Evolutionary conservation across 805 yeast genomes (phyloP), one percentile per base, ranked within the genome.

Genomic region (Scheffersomyces spartinae): DNA sequence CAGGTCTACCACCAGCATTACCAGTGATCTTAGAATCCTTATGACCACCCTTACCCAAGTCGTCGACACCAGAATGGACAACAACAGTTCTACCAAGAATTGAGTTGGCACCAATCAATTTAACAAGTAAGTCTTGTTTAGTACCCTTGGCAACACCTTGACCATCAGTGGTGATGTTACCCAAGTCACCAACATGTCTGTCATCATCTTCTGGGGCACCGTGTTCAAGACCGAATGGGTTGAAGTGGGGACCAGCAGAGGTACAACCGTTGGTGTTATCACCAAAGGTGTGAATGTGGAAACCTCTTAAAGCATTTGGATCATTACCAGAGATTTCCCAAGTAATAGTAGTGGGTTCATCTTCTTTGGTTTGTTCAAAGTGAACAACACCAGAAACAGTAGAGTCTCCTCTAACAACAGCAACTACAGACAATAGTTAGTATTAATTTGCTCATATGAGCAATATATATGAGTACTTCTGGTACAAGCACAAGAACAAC

Each of bases 261-360:
- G 95, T 88, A 67, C 98, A 91, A 40, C 98, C 98, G 57, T 91
- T 91, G 62, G 98, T 84, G 75, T 83, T 84, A 68, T 91, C 98
- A 65, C 98, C 98, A 49, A 91, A 91, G 52, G 83, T 79, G 63
- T 91, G 98, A 52, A 91, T 65, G 71, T 91, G 98, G 95, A 91
- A 88, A 27, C 98, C 98, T 61, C 94, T 77, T 52, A 69, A 63
- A 26, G 95, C 88, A 47, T 82, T 78, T 34, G 96, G 65, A 39
- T 73, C 76, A 61, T 85, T 83, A 55, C 98, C 98, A 31, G 72
- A 47, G 51, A 91, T 81, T 47, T 88, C 93, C 75, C 84, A 91
- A 13, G 85, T 43, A 42, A 91, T 69, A 24, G 83, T 78, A 49
- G 94, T 83, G 56, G 94, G 93, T 19, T 71, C 85, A 28, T 64